A percentile compares a stretch with the other conserved stretches of the same genome.
phyloP scores from a whole-genome alignment of 345 rosid species.

The Nephelium lappaceum region DNA sequence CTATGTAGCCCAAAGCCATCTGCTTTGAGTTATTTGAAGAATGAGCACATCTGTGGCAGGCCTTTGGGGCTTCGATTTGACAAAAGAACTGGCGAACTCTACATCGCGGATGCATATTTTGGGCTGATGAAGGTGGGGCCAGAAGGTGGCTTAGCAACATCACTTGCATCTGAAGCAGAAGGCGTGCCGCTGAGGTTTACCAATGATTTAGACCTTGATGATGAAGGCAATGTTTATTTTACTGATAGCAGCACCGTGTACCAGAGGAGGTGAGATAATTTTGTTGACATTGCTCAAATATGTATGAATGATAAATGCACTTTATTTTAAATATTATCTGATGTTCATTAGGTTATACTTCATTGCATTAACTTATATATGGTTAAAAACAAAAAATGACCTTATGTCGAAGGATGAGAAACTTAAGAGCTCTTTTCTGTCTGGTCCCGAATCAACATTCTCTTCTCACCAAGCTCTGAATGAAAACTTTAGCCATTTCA shows the following conservation, averaged over 20 bases:
- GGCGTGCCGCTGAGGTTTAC: constrained; percentile 78
- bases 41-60: constrained; percentile 95
- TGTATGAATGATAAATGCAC: not conserved
- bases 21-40: constrained; percentile 57
- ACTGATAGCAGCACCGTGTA: constrained; percentile 85
- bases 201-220: constrained; percentile 90
- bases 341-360: not conserved
- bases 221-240: constrained; percentile 81
- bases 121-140: constrained; percentile 94
- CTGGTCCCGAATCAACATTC: not conserved
- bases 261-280: constrained; percentile 61
- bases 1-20: constrained; percentile 75
- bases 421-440: not conserved
- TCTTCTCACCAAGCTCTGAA: too few species aligned
- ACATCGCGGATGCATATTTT: constrained; percentile 90
- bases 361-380: not conserved
- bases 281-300: not conserved
- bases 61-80: constrained; percentile 90
- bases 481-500: not conserved
- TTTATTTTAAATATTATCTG: not conserved
- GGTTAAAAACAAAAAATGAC: not conserved
- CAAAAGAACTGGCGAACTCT: constrained; percentile 78
- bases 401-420: not conserved
- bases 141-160: constrained; percentile 81
- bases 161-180: constrained; percentile 75